Conservation (phyloP, 1,139 yeast genomes). For the Pichia sp. region DNA sequence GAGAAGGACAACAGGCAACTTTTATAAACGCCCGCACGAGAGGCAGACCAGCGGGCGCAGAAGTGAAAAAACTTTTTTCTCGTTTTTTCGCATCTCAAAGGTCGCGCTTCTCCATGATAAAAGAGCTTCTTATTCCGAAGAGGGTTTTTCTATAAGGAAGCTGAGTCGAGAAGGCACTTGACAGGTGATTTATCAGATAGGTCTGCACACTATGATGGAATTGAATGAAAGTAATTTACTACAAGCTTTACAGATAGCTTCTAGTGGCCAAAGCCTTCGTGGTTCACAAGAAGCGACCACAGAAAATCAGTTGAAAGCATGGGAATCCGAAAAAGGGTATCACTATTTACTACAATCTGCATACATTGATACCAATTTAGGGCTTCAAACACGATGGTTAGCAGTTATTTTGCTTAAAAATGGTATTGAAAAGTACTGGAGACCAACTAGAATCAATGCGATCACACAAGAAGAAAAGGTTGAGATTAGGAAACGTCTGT, state of each 20-base stretch:
- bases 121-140: too few relatives aligned
- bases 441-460: slow-evolving; percentile 49
- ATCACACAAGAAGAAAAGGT: slow-evolving; percentile 62
- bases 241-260: background rate
- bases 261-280: slow-evolving; percentile 7
- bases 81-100: background rate
- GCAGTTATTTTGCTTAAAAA: slow-evolving; percentile 85
- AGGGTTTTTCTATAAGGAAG: too few relatives aligned
- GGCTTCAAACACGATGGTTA: slow-evolving; percentile 71
- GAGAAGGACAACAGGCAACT: background rate
- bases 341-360: slow-evolving; percentile 31
- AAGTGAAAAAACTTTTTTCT: background rate
- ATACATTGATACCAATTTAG: slow-evolving; percentile 48
- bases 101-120: too few relatives aligned
- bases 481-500: slow-evolving; percentile 50
- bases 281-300: slow-evolving; percentile 33
- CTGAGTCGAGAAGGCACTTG: too few relatives aligned
- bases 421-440: slow-evolving; percentile 79
- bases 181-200: too few relatives aligned
- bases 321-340: slow-evolving; percentile 56
- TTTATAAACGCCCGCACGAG: background rate
- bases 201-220: background rate
- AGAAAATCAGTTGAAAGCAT: slow-evolving; percentile 55
- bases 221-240: background rate
- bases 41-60: too few relatives aligned